Percentiles rank a stretch among this genome's conserved stretches.
Conservation (phyloP, 2,329 filamentous ascomycete species). For the Cadophora malorum region DNA sequence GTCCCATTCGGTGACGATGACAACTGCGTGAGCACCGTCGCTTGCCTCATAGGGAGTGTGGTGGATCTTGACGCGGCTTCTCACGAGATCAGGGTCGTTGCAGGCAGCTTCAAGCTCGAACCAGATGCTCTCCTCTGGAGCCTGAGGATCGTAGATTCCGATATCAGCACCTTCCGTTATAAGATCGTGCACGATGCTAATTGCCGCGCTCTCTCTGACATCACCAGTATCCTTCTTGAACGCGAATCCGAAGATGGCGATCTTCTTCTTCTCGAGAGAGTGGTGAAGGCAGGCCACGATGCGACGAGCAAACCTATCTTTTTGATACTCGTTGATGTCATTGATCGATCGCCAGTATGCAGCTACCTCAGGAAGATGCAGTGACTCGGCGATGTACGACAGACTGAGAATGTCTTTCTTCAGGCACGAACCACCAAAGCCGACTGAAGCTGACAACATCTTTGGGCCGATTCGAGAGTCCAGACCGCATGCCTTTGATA, state of each 20-base stretch:
- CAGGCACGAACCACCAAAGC: conserved; percentile 83
- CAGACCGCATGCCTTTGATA: conserved; percentile 69
- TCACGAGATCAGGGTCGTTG: conserved; percentile 2
- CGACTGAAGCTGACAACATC: conserved; percentile 75
- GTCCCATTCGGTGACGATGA: conserved; percentile 22
- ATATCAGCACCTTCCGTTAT: conserved; percentile 20
- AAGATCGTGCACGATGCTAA: conserved; percentile 19
- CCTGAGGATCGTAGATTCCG: conserved; percentile 21
- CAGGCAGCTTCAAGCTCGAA: conserved; percentile 16
- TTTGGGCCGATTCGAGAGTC: conserved; percentile 75
- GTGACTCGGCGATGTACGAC: conserved; percentile 72
- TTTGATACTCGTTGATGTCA: conserved; percentile 77
- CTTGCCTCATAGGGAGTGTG: conserved; percentile 12
- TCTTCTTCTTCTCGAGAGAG: conserved; percentile 71
- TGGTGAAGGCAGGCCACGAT: conserved; percentile 72
- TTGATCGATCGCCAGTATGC: conserved; percentile 77
- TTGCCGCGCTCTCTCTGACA: conserved; percentile 60
- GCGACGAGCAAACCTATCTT: conserved; percentile 69
- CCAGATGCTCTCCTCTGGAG: conserved; percentile 19
- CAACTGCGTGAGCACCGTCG: conserved; percentile 11
- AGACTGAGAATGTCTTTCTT: conserved; percentile 79
- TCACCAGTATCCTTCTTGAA: conserved; percentile 83
- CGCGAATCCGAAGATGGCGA: conserved; percentile 74
- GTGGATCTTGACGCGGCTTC: conserved; percentile 13
- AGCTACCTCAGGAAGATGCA: conserved; percentile 72